Evolutionary conservation across 192 early-diverging fungal genomes (phyloP), one percentile per base, ranked within the genome.

Genomic region (Phycomyces blakesleeanus): DNA sequence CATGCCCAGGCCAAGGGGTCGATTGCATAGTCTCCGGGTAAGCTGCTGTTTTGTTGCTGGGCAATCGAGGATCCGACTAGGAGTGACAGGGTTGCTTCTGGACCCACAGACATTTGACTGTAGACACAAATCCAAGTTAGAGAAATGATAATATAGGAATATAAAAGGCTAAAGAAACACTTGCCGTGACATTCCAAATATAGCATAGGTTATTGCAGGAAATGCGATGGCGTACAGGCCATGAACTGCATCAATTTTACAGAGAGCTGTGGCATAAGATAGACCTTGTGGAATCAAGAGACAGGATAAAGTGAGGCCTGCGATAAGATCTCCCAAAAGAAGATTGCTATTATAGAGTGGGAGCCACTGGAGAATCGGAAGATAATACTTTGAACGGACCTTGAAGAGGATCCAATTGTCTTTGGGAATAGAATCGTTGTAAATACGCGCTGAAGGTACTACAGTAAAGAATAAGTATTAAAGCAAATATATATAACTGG

Each of bases 291-390:
- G 91, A 15, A 91, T 82, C 59, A 93, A 78, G 61, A 93, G 57
- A 44, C 84, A 84, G n/a, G 87, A 79, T 11, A 90, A 75, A 44
- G 95, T 95, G 26, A 95, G 76, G 7, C 94, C 95, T 14, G 97
- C 93, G 26, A 93, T 80, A 22, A 93, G 64, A 67, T 98, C 95
- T 6, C 71, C 68, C 20, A 77, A 79, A 50, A 98, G 81, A 10
- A 85, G 77, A 16, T 72, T 51, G 16, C 82, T 40, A 20, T 78
- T 68, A 76, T 97, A 97, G 15, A 74, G 72, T 4, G 95, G 93
- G n/a, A 97, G 71, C 97, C 97, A 98, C 11, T 90, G 86, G 26
- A 93, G 76, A 15, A 96, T 87, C 6, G 97, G 97, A 49, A 98
- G 89, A 72, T 97, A 98, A 81, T 97, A 96, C 34, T 88, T 87